Base-by-base conservation (phyloP, 371 early-diverging fungal genomes). In the Mortierella sp. region DNA sequence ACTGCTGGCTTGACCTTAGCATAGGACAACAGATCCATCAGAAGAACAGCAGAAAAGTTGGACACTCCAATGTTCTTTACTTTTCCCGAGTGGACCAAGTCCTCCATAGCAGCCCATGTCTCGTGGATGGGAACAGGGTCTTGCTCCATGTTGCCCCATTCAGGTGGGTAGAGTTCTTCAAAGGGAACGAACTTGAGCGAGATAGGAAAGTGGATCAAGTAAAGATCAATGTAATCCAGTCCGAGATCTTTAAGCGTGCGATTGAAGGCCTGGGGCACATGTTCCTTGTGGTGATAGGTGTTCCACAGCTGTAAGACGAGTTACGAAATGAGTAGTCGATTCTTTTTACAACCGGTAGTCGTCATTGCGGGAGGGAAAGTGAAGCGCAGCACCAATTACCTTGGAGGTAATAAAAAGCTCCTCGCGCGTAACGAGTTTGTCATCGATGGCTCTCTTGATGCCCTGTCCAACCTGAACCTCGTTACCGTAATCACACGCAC, bases 351-450 rank as follows among this genome's bases (percentile, higher is more conserved):
- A n/a, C n/a, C n/a, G n/a, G n/a, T n/a, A n/a, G n/a, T n/a, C n/a
- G n/a, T n/a, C n/a, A n/a, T n/a, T n/a, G n/a, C n/a, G n/a, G n/a
- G n/a, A n/a, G n/a, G n/a, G n/a, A n/a, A n/a, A n/a, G n/a, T n/a
- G n/a, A n/a, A n/a, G n/a, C n/a, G n/a, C n/a, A n/a, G n/a, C n/a
- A n/a, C n/a, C n/a, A n/a, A n/a, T n/a, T 59, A 92, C 80, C 80
- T 93, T 94, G 52, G 90, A 87, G 39, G 91, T 91, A 66, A 91
- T 81, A 72, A 92, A 92, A 23, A 92, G 70, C 31, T 86, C 82
- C 61, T 87, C 87, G 45, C 95, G 87, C 61, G 81, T 85, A 47
- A 91, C 84, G 34, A 85, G 72, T 14, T 88, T 88, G 7, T 82
- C 83, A 24, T 71, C 79, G 53, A 91, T 80, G 12, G 80, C 78